phyloP scores from a whole-genome alignment of 352 stramenopile genomes.

The Achlya hypogyna region DNA sequence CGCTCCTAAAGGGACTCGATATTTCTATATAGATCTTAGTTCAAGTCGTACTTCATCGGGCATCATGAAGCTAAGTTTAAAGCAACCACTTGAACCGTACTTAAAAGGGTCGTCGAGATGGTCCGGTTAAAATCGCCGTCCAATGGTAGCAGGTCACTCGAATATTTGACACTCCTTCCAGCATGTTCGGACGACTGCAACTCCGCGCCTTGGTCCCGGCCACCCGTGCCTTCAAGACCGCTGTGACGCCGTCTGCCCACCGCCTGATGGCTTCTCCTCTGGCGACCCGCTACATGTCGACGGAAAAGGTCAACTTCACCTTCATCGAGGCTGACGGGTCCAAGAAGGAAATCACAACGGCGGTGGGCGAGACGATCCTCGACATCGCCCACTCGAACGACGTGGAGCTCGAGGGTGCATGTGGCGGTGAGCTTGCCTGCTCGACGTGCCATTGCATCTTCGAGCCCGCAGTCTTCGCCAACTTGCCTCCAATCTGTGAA shows the following conservation, averaged over 20 bases:
- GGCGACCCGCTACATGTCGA: not conserved
- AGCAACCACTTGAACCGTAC: not conserved
- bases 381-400: constrained; percentile 90
- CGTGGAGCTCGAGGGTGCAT: constrained; percentile 89
- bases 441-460: constrained; percentile 92
- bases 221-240: not conserved
- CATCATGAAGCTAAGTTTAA: not conserved
- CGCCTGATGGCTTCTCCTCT: not conserved
- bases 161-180: not conserved
- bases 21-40: not conserved
- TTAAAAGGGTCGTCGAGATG: not conserved
- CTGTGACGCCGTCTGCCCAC: not conserved
- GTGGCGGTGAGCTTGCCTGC: constrained; percentile 88
- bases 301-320: constrained; percentile 53
- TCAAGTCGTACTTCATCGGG: not conserved
- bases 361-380: constrained; percentile 68
- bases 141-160: constrained; percentile 3
- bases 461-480: constrained; percentile 81
- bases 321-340: constrained; percentile 79
- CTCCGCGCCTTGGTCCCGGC: not conserved
- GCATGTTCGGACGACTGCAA: not conserved
- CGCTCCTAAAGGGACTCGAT: not conserved
- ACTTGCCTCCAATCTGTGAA: constrained; percentile 81
- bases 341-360: constrained; percentile 53
- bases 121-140: not conserved